These are phyloP conservation scores for Thuja plicata DNA, from an alignment of 83 land plant genomes.

Conservation along the genomic window DNA sequence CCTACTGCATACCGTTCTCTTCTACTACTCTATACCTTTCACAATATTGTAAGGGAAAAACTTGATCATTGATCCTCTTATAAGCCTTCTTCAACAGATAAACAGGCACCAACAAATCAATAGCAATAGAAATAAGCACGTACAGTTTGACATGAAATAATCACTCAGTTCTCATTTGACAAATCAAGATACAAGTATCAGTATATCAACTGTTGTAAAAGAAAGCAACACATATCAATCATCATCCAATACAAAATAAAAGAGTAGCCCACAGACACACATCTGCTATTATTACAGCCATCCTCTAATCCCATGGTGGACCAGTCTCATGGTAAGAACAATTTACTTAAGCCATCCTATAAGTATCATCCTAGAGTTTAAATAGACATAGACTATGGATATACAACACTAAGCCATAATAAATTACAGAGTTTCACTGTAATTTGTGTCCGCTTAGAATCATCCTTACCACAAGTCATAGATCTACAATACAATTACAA, in stretches of 20 bases:
- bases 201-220: no score
- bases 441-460: not conserved
- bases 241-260: not conserved
- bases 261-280: not conserved
- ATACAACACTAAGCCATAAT: not conserved
- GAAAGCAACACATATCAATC: not conserved
- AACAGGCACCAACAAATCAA: not conserved
- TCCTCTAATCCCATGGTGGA: not conserved
- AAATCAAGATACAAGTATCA: not conserved
- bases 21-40: not conserved
- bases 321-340: not conserved
- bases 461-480: not conserved
- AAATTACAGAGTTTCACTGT: not conserved
- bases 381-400: not conserved
- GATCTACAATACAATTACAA: not conserved
- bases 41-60: not conserved
- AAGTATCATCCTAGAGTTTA: not conserved
- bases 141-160: no score
- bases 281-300: not conserved
- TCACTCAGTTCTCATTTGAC: not conserved
- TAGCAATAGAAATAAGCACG: no score
- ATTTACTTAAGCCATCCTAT: not conserved
- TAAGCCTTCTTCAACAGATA: not conserved
- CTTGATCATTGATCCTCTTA: not conserved
- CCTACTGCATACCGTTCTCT: not conserved